Evolutionary conservation across 306 rosid species (phyloP), one percentile per base, ranked within the genome.

Genomic region (Hippophae gyantsensis): DNA sequence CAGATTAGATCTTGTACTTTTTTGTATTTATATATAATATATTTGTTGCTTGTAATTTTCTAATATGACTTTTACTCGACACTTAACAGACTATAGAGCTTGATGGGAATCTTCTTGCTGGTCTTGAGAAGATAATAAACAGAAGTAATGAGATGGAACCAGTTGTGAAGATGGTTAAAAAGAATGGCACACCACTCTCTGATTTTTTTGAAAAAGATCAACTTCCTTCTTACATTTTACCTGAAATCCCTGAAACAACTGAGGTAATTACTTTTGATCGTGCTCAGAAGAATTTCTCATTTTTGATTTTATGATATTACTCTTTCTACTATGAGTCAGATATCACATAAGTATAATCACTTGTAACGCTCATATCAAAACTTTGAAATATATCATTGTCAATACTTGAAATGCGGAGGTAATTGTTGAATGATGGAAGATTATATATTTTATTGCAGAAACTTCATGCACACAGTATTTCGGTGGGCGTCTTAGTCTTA

Each of bases 41-140:
- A 32, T 32, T 32, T 32, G 38, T 32, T 32, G 38, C 38, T 32
- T 32, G 38, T 32, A 32, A 32, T 32, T 32, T 32, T 32, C 38
- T 32, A 70, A 68, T 46, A 45, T 53, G 62, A 64, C 60, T 62
- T 78, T 42, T 58, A 12, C 57, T 71, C 63, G n/a, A 68, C 86
- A 12, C 57, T 71, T 66, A n/a, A 68, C 86, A 86, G 97, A 74
- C 74, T 58, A 77, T 82, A 56, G 68, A 74, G 67, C 79, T 89
- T 49, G 95, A 82, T 57, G 60, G 58, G 49, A 78, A 84, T 72
- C 77, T 79, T 76, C 89, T 89, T 3, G 40, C 72, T 49, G 60
- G 74, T 26, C 63, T 89, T 42, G 87, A 78, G 64, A 87, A 82
- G 58, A 68, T 82, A 64, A 70, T 86, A 58, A 58, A 65, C 61